Evolutionary conservation across 129 eudicot species (phyloP), one percentile per base, ranked within the genome.

Genomic region (Flaveria brownii): DNA sequence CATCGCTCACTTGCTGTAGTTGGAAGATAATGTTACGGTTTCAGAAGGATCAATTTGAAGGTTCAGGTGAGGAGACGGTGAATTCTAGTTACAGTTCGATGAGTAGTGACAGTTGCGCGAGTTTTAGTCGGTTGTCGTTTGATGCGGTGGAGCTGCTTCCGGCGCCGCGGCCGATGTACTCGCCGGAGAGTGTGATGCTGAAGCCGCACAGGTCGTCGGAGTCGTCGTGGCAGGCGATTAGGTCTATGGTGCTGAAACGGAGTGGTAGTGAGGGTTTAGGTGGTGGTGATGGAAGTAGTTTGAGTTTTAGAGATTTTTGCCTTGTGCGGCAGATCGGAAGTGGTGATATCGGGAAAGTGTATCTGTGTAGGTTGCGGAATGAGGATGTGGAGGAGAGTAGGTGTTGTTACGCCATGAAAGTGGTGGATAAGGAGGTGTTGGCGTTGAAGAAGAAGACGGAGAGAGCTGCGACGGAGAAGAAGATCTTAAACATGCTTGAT

Each of bases 271-370:
- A 73, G 73, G 79, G 79, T 12, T 54, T 22, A 7, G 68, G 77
- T 72, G 84, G 79, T 8, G 74, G 39, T 12, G 52, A 43, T 42
- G 56, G 62, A n/a, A 80, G 73, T 11, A 80, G 85, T 65, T 86
- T 90, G 3, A 78, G 73, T 52, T 87, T 90, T 83, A 82, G 92
- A 39, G 97, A 93, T 75, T 93, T 93, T 79, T 71, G 87, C 49
- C 80, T 93, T 0, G 88, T 90, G 13, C 89, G 96, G 6, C 97
- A 86, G 82, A 88, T 93, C 85, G 98, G 98, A 33, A 82, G 91
- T 69, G 98, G 98, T 4, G 98, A 93, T 57, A 90, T 93, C 68
- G 94, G 98, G 5, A 85, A 86, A 39, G 98, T 93, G 6, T 93
- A 90, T 72, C 78, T 93, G 9, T 93, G 98, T 76, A 77, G 87